These are phyloP conservation scores for Balansia obtecta DNA, from an alignment of 2,329 filamentous ascomycete genomes.

Conservation along the genomic window DNA sequence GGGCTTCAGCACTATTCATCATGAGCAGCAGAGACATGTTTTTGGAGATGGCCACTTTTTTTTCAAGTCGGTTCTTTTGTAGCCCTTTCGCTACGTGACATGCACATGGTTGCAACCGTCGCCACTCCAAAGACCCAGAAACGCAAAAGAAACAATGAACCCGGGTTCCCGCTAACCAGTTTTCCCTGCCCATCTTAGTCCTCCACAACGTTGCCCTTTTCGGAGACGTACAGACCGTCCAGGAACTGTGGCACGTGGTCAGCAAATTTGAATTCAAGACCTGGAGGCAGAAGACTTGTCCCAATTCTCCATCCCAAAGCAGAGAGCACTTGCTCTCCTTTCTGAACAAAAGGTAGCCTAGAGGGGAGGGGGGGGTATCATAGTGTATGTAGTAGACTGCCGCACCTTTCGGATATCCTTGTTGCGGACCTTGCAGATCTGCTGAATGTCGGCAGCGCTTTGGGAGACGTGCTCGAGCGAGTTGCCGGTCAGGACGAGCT, in stretches of 20 bases:
- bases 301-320: too few relatives aligned
- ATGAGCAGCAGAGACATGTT: constrained; percentile 6
- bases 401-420: constrained; percentile 99
- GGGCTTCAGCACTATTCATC: background rate
- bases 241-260: constrained; percentile 57
- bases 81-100: constrained; percentile 43
- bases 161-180: too few relatives aligned
- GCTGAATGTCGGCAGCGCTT: constrained; percentile 97
- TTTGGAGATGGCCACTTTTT: too few relatives aligned
- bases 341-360: too few relatives aligned
- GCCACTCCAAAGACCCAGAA: constrained; percentile 52
- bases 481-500: constrained; percentile 88
- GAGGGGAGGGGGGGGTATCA: too few relatives aligned
- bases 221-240: constrained; percentile 99
- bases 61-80: too few relatives aligned
- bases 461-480: constrained; percentile 95
- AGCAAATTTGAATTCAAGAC: constrained; percentile 8
- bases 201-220: constrained; percentile 89
- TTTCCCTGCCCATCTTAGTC: constrained; percentile 34
- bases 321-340: too few relatives aligned
- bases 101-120: constrained; percentile 48
- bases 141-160: constrained; percentile 39
- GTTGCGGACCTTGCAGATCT: constrained; percentile 98
- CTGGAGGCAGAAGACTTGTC: background rate
- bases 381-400: too few relatives aligned